Evolutionary conservation across 2,329 filamentous ascomycete genomes (phyloP).

Genomic region (Aspergillus sp.): DNA sequence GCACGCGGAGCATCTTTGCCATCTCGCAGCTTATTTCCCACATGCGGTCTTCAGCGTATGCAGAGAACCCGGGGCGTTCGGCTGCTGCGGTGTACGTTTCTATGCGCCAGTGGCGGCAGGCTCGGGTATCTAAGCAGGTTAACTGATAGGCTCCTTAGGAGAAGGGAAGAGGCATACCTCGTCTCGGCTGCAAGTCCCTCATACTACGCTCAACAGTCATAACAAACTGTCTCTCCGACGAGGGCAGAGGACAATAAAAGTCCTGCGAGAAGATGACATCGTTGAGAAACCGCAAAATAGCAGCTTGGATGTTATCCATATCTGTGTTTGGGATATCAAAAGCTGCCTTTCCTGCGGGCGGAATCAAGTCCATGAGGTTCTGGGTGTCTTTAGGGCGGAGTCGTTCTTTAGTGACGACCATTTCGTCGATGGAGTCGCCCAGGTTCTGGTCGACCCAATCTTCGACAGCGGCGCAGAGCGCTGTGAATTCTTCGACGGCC

Average conservation of each 20-base stretch:
- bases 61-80: background rate
- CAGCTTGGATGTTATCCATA: slow-evolving; percentile 1
- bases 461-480: slow-evolving; percentile 2
- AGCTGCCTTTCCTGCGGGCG: background rate
- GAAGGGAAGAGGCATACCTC: background rate
- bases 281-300: background rate
- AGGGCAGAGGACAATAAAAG: slow-evolving; percentile 6
- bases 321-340: background rate
- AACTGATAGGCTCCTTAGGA: background rate
- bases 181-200: background rate
- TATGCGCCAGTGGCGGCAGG: slow-evolving; percentile 4
- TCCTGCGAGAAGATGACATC: slow-evolving; percentile 8
- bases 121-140: background rate
- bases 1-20: background rate
- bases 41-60: background rate
- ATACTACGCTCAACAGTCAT: slow-evolving; percentile 1
- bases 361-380: slow-evolving; percentile 3
- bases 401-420: background rate
- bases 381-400: background rate
- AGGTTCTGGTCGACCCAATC: slow-evolving; percentile 10
- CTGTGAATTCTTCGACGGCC: background rate
- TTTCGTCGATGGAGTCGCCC: slow-evolving; percentile 5
- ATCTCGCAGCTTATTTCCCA: slow-evolving; percentile 1
- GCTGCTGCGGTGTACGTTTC: slow-evolving; percentile 6
- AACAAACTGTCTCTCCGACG: background rate